Evolutionary conservation across 306 rosid species (phyloP).

Genomic region (Vicia faba): DNA sequence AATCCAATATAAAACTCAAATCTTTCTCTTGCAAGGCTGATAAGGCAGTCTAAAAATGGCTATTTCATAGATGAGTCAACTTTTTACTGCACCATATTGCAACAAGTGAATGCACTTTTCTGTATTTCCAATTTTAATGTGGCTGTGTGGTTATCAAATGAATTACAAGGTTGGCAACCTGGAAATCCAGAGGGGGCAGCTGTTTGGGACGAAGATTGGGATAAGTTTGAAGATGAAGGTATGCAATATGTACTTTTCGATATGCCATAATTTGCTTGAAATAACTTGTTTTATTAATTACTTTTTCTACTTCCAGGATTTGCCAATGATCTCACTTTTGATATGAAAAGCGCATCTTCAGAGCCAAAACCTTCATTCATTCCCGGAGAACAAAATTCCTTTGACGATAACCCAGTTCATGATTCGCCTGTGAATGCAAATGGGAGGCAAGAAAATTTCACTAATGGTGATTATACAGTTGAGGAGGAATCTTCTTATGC

Average conservation of each 20-base stretch:
- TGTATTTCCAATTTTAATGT: slow-evolving; percentile 34
- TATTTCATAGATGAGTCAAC: slow-evolving; percentile 5
- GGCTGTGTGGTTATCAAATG: slow-evolving; percentile 38
- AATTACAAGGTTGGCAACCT: slow-evolving; percentile 87
- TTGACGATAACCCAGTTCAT: slow-evolving; percentile 53
- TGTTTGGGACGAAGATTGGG: slow-evolving; percentile 99
- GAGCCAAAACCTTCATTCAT: slow-evolving; percentile 47
- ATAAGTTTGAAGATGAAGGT: slow-evolving; percentile 99
- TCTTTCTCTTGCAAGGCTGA: slow-evolving; percentile 15
- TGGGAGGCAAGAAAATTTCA: slow-evolving; percentile 50
- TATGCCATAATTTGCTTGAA: slow-evolving; percentile 22
- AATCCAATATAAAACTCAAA: not conserved
- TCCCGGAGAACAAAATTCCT: slow-evolving; percentile 53
- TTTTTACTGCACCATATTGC: slow-evolving; percentile 18
- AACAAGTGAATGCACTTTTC: slow-evolving; percentile 27
- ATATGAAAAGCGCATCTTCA: slow-evolving; percentile 44
- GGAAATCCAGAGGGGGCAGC: slow-evolving; percentile 78
- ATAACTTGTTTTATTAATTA: slow-evolving; percentile 25
- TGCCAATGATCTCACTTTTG: slow-evolving; percentile 68
- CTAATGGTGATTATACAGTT: slow-evolving; percentile 49
- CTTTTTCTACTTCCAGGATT: slow-evolving; percentile 66
- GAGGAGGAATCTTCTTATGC: slow-evolving; percentile 66
- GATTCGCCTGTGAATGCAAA: slow-evolving; percentile 56
- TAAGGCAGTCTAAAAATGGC: not conserved
- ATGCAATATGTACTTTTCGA: slow-evolving; percentile 24